Evolutionary conservation across 805 yeast genomes (phyloP), one percentile per base, ranked within the genome.

Genomic region (Saturnispora mendoncae): DNA sequence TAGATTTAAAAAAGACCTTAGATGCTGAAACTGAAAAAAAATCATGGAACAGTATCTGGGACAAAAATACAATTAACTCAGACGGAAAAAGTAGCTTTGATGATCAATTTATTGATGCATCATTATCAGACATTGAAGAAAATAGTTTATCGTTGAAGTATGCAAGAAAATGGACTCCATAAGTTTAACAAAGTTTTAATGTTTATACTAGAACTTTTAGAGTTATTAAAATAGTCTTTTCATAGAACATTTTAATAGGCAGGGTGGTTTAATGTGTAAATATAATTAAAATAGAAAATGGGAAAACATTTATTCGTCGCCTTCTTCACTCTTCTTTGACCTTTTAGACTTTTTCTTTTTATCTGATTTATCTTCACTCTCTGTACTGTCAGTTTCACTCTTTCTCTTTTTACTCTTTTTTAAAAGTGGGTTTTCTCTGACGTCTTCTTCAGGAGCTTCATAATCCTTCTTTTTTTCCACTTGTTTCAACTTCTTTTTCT

Each of bases 401-500:
- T 55, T 52, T 43, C 52, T 56, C 48, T 50, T 59, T 49, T 48
- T 57, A 42, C 53, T 51, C 41, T 56, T 53, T 45, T 54, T 56
- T 23, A 62, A 38, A n/a, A 62, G 42, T 9, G 61, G 62, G 45
- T 63, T 63, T 42, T 58, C 65, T 47, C 65, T 57, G 19, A 47
- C 44, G 9, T 57, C 64, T 64, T 90, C 97, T 54, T 76, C 79
- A 12, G 97, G 97, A 13, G 97, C 95, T 44, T 75, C 76, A 54
- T 75, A 90, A 48, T 80, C 92, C 65, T 83, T 76, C 15, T 74
- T 73, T 56, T 90, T 74, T 57, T 84, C 94, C 38, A 65, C 67
- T 50, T 80, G 79, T 58, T 74, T 80, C 43, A 68, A 72, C 43
- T 69, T 76, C 51, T 80, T 77, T 51, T 73, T 76, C 49, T 76